Percentiles rank a stretch among this genome's conserved stretches.
phyloP scores from a whole-genome alignment of 2,329 filamentous ascomycete genomes.

The Coniochaeta prunicola region DNA sequence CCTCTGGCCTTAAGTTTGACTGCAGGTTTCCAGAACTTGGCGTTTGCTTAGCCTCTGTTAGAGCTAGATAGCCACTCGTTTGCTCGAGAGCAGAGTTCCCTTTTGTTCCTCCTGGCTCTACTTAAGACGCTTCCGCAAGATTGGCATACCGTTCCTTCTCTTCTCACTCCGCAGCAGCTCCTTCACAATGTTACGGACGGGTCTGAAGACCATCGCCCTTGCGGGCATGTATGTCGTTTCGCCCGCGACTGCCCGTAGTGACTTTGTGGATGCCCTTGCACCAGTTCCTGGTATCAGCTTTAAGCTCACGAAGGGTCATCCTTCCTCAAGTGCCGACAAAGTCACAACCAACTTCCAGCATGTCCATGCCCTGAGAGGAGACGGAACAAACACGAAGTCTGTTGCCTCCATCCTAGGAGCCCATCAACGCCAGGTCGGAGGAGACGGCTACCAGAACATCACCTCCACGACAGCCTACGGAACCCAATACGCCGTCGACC shows the following conservation, averaged over 20 bases:
- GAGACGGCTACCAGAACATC: slow-evolving; percentile 23
- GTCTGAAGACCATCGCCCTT: background rate
- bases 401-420: slow-evolving; percentile 19
- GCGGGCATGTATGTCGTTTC: background rate
- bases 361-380: slow-evolving; percentile 4
- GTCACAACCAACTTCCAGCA: slow-evolving; percentile 7
- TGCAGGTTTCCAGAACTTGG: background rate
- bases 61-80: background rate
- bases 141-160: background rate
- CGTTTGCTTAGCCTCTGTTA: background rate
- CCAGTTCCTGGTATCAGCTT: slow-evolving; percentile 12
- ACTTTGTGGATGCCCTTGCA: slow-evolving; percentile 6
- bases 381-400: slow-evolving; percentile 14
- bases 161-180: background rate
- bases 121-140: background rate
- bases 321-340: slow-evolving; percentile 10
- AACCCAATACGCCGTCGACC: slow-evolving; percentile 21
- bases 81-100: background rate
- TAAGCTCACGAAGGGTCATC: slow-evolving; percentile 9
- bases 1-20: background rate
- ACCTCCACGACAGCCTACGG: slow-evolving; percentile 22
- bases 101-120: background rate
- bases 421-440: slow-evolving; percentile 18
- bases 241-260: background rate
- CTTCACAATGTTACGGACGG: background rate